phyloP scores from a whole-genome alignment of 306 rosid genomes.

The Lotus japonicus region DNA sequence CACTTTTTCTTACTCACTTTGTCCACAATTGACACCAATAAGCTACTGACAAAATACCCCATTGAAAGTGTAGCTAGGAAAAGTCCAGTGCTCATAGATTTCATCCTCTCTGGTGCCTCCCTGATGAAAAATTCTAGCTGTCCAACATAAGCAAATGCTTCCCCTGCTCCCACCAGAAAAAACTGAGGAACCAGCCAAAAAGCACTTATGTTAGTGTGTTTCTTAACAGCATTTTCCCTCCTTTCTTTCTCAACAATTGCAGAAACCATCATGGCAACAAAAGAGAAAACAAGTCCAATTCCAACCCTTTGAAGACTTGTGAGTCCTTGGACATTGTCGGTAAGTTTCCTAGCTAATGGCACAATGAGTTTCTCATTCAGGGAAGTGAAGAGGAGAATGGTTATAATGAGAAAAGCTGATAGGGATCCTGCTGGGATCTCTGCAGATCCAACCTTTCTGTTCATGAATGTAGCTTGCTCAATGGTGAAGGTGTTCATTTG shows the following conservation, averaged over 20 bases:
- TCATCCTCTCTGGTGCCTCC: constrained; percentile 95
- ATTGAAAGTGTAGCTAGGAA: constrained; percentile 76
- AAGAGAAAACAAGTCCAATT: constrained; percentile 69
- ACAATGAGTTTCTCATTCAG: constrained; percentile 65
- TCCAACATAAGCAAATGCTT: constrained; percentile 93
- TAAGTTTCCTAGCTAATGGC: constrained; percentile 70
- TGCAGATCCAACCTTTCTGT: constrained; percentile 49
- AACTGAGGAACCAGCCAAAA: constrained; percentile 97
- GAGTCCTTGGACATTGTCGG: constrained; percentile 65
- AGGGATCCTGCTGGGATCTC: constrained; percentile 72
- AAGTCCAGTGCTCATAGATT: constrained; percentile 94
- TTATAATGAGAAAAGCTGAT: constrained; percentile 60
- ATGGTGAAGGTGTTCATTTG: constrained; percentile 91
- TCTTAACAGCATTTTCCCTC: constrained; percentile 27
- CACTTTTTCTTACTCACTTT: constrained; percentile 56
- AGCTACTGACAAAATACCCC: constrained; percentile 87
- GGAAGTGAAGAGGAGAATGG: constrained; percentile 80
- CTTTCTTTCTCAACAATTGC: constrained; percentile 63
- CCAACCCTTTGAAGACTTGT: constrained; percentile 94
- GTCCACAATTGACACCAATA: constrained; percentile 66
- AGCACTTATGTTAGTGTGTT: constrained; percentile 43
- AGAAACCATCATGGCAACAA: constrained; percentile 61
- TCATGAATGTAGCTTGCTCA: constrained; percentile 97
- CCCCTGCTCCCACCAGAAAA: constrained; percentile 86
- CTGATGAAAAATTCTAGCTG: constrained; percentile 93